Base-by-base conservation (phyloP, 257 asterid genomes). In the Orobanche coerulescens region DNA sequence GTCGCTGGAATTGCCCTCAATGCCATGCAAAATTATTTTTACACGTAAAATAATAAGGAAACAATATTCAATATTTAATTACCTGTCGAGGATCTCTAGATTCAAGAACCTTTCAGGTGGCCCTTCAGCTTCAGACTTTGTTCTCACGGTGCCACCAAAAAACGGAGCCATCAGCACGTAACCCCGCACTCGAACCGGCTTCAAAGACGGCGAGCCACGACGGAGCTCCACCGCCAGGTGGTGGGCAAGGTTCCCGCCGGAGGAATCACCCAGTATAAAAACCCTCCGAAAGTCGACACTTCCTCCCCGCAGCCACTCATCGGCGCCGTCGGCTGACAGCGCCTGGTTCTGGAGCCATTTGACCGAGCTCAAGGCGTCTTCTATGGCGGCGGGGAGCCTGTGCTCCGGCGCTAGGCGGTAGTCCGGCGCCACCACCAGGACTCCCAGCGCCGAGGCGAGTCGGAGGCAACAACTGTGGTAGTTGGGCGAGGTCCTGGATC, bases 221-320 rank as follows among this genome's bases (percentile, higher is more conserved):
- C 56, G 3, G 56, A 49, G 56, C 79, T 37, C 85, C 79, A 82
- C 82, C 0, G 91, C 91, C 76, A 87, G 64, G 70, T 84, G 62
- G 71, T 84, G 92, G 1, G 94, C 89, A 4, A 84, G 67, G 33
- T 81, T 87, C 55, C 94, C 94, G 13, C 96, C 96, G 33, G 96
- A 87, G 0, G 96, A 87, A 63, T 84, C 94, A 1, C 96, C 92
- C 0, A 86, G 76, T 30, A 88, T 72, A 25, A 81, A 82, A 11
- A 84, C 89, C 0, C 78, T 71, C 23, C 76, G 39, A 14, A 87
- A 81, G 33, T 52, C 59, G 1, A 26, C 37, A 58, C 79, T 87
- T 4, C 28, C 53, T 9, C 26, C 26, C 28, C 53, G 28, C 28
- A 18, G 78, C 85, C 31, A 71, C 83, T 20, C 53, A 2, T 79